A percentile compares a stretch with the other conserved stretches of the same genome.
Conservation (phyloP, 768 basidiomycete species). For the Lyophyllum shimeji region DNA sequence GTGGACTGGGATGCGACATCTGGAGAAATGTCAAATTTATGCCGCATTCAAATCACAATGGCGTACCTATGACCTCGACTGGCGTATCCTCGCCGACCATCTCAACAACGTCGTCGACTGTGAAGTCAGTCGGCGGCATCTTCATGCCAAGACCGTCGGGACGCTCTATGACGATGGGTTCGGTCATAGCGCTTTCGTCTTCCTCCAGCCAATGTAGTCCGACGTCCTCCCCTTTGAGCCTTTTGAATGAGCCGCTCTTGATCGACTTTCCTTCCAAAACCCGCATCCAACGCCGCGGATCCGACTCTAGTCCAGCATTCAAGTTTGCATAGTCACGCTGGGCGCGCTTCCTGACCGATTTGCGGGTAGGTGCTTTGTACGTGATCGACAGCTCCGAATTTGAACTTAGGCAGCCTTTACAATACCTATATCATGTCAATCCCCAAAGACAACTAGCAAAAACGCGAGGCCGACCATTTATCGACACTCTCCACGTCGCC, state of each 20-base stretch:
- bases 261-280: constrained; percentile 70
- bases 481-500: constrained; percentile 67
- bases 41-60: not conserved
- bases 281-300: constrained; percentile 65
- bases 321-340: constrained; percentile 80
- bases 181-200: constrained; percentile 72
- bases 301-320: constrained; percentile 61
- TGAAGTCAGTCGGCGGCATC: constrained; percentile 73
- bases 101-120: constrained; percentile 78
- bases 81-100: constrained; percentile 75
- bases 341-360: constrained; percentile 74
- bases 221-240: constrained; percentile 68
- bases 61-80: constrained; percentile 89
- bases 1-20: constrained; percentile 91
- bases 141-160: constrained; percentile 88
- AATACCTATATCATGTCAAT: constrained; percentile 54
- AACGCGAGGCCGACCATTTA: constrained; percentile 61
- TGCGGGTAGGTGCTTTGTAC: constrained; percentile 75
- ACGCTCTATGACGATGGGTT: constrained; percentile 78
- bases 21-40: constrained; percentile 22
- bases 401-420: constrained; percentile 56
- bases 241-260: constrained; percentile 59
- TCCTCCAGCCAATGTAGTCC: constrained; percentile 71
- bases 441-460: not conserved
- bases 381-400: constrained; percentile 68